Evolutionary conservation across 208 protist species (phyloP), one percentile per base, ranked within the genome.

Genomic region (Trypanosoma platydactyli): DNA sequence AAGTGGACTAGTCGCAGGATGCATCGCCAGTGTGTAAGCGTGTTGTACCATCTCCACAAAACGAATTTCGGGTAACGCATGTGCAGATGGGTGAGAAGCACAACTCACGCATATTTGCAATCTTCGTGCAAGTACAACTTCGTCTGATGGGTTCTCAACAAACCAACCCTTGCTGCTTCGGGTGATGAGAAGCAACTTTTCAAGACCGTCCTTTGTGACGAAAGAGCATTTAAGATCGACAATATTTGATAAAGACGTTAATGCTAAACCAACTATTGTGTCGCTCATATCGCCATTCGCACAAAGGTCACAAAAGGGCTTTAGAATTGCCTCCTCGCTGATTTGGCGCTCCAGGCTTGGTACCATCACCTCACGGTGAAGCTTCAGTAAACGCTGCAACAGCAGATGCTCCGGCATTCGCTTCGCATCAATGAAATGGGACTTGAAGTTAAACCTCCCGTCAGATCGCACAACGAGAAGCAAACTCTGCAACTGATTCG

Each of bases 221-320:
- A 94, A 93, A 4, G 72, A 35, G 57, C 79, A 90, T 18, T 62
- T 73, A 38, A 79, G 74, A 40, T 89, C 83, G 9, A 95, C 45
- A 44, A 97, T 73, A 20, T 84, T 80, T 7, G 83, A 73, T 44
- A 97, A 57, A 1, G 82, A 85, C 0, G 77, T 52, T 38, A 97
- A 76, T 1, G 85, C 86, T 0, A 93, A 81, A 20, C 79, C 84
- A 35, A 84, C 87, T 41, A 91, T 79, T 22, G 89, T 81, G 20
- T 80, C 78, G 18, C 70, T 80, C 42, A 86, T 83, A 38, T 84
- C 84, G 5, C 54, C 55, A 41, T 73, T 84, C 41, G 71, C 51
- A 63, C 81, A 92, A 13, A 96, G 71, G 6, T 67, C 78, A 12
- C 82, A 79, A 55, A 96, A 94, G 16, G 80, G 79, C 29, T 64